phyloP scores from a whole-genome alignment of 2,329 filamentous ascomycete species.

The Fusarium chuoi region DNA sequence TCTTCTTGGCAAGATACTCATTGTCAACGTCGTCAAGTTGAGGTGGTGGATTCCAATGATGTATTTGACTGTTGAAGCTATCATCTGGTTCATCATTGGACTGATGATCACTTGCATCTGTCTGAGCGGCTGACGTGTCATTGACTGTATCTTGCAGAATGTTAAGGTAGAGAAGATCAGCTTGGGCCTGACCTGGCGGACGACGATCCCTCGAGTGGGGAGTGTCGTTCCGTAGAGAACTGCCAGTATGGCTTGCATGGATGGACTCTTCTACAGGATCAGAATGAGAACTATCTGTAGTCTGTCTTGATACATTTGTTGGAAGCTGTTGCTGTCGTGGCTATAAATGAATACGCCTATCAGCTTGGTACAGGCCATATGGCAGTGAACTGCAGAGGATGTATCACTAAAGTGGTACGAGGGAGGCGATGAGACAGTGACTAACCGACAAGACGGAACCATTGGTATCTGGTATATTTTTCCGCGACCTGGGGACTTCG shows the following conservation, averaged over 20 bases:
- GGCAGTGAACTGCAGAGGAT: not conserved
- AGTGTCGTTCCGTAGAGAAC: not conserved
- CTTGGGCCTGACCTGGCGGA: not conserved
- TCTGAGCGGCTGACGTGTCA: accelerated
- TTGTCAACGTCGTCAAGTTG: conserved; percentile 19
- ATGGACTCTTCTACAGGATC: not conserved
- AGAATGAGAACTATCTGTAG: not conserved
- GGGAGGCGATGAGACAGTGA: not conserved
- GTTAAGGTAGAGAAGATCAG: conserved; percentile 27
- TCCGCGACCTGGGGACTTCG: not conserved
- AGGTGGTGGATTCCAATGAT: conserved; percentile 2
- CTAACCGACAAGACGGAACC: not conserved
- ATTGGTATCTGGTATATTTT: no score
- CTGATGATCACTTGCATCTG: not conserved
- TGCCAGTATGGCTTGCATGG: not conserved
- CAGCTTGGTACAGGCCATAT: not conserved
- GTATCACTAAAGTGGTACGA: not conserved
- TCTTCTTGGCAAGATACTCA: conserved; percentile 31
- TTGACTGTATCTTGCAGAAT: conserved; percentile 26
- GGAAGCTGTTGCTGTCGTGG: not conserved
- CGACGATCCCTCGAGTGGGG: not conserved
- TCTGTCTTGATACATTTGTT: not conserved
- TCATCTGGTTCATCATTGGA: not conserved
- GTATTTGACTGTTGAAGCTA: conserved; percentile 1
- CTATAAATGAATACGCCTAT: not conserved